Conservation (phyloP, 1,139 yeast genomes). For the Debaryomycetaceae sp. region DNA sequence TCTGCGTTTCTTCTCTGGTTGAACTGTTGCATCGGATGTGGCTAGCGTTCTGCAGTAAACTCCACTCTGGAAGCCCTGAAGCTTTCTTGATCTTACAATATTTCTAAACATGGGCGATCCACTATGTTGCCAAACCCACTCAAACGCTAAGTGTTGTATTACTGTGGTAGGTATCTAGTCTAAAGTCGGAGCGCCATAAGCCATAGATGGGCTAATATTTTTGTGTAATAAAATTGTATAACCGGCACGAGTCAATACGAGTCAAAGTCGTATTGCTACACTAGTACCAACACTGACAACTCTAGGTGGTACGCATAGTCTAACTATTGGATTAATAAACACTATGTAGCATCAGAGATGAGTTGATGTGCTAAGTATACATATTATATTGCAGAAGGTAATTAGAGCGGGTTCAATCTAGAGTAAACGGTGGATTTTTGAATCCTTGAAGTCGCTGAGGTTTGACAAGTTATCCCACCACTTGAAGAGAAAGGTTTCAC, state of each 20-base stretch:
- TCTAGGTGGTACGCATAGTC: background rate
- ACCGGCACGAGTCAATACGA: background rate
- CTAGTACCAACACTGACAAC: background rate
- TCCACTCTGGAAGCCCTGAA: background rate
- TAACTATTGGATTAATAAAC: no score
- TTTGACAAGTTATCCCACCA: slow-evolving; percentile 87
- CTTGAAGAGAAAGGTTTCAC: slow-evolving; percentile 82
- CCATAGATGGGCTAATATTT: background rate
- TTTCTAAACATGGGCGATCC: background rate
- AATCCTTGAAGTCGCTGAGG: slow-evolving; percentile 45
- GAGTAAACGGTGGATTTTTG: slow-evolving; percentile 41
- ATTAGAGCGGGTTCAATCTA: slow-evolving; percentile 2
- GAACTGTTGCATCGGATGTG: slow-evolving; percentile 9
- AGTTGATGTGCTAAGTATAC: background rate
- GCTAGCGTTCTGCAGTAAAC: slow-evolving; percentile 9
- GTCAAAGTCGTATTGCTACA: background rate
- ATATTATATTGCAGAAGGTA: background rate
- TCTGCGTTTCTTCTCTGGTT: slow-evolving; percentile 15
- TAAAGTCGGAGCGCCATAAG: background rate
- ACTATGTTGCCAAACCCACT: background rate
- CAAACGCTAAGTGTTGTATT: background rate
- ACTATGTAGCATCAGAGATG: background rate
- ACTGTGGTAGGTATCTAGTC: background rate
- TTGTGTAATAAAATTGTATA: background rate
- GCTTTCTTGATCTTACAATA: background rate